phyloP scores from a whole-genome alignment of 1,284 basidiomycete genomes.

The Binderoboletus segoi region DNA sequence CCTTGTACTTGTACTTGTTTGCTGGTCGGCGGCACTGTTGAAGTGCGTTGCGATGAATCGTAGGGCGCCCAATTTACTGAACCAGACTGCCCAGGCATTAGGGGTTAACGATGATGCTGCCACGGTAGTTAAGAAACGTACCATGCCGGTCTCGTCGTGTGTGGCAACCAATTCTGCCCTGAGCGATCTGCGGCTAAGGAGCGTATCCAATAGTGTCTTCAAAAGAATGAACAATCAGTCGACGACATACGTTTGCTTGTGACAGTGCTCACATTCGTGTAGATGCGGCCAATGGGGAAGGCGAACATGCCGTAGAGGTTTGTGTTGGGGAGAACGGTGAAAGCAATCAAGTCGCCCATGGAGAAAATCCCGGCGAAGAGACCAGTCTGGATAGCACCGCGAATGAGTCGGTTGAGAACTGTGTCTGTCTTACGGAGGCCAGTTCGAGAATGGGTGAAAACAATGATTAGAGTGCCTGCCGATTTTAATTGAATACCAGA shows the following conservation, averaged over 20 bases:
- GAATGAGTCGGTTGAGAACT: constrained; percentile 48
- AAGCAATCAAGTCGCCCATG: constrained; percentile 44
- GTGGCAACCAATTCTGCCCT: constrained; percentile 3
- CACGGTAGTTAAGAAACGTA: neutral
- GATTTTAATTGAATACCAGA: neutral
- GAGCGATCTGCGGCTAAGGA: constrained; percentile 17
- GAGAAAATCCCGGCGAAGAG: constrained; percentile 49
- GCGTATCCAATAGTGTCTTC: constrained; percentile 20
- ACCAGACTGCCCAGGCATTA: neutral
- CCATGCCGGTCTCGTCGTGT: neutral
- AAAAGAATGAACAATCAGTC: neutral
- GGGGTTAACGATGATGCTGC: neutral
- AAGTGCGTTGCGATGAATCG: neutral
- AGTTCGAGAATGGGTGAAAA: constrained; percentile 43
- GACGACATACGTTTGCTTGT: neutral
- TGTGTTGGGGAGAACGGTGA: constrained; percentile 30
- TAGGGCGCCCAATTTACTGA: neutral
- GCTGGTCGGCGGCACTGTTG: neutral
- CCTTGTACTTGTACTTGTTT: neutral
- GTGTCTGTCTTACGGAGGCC: constrained; percentile 49
- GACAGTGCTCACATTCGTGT: constrained; percentile 34
- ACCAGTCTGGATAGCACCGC: constrained; percentile 50
- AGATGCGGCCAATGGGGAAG: constrained; percentile 38
- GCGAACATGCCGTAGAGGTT: constrained; percentile 35
- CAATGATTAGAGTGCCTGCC: constrained; percentile 35